Evolutionary conservation across 2,329 filamentous ascomycete species (phyloP).

Genomic region (Alternaria ventricosa): DNA sequence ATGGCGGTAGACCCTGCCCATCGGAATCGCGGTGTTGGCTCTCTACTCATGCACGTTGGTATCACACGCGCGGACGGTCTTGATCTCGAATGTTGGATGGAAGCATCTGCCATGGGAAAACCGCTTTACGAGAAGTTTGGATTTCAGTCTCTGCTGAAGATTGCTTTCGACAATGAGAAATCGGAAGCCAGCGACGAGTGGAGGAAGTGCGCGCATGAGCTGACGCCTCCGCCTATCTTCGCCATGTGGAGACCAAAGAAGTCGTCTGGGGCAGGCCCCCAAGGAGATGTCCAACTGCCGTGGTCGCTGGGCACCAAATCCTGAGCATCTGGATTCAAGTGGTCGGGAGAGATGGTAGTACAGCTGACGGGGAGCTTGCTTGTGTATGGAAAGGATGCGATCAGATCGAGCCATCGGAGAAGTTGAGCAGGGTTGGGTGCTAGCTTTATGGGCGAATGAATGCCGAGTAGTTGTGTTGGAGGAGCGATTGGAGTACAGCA

Average conservation of each 20-base stretch:
- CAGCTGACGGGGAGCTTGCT: not conserved
- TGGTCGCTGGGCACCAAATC: conserved; percentile 21
- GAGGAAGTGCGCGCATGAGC: conserved; percentile 42
- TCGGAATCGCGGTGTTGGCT: conserved; percentile 46
- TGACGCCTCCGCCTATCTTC: conserved; percentile 38
- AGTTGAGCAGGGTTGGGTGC: not conserved
- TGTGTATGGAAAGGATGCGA: not conserved
- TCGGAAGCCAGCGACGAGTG: conserved; percentile 37
- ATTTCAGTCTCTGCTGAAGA: conserved; percentile 36
- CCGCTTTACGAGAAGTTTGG: conserved; percentile 46
- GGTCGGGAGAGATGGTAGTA: not conserved
- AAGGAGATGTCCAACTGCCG: conserved; percentile 27
- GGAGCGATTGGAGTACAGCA: not conserved
- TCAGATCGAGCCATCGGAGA: not conserved
- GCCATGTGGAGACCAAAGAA: conserved; percentile 45
- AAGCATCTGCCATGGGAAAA: conserved; percentile 46
- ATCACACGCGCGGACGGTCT: conserved; percentile 42
- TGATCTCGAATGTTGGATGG: conserved; percentile 48
- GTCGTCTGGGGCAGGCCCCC: conserved; percentile 20
- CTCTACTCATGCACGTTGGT: conserved; percentile 45
- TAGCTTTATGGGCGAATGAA: not conserved
- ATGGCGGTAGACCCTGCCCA: conserved; percentile 45
- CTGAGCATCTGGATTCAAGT: not conserved
- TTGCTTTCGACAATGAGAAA: conserved; percentile 39
- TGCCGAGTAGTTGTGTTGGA: not conserved